A percentile compares a stretch with the other conserved stretches of the same genome.
Evolutionary conservation across 2,329 filamentous ascomycete species (phyloP).

Genomic region (Alternaria panax): DNA sequence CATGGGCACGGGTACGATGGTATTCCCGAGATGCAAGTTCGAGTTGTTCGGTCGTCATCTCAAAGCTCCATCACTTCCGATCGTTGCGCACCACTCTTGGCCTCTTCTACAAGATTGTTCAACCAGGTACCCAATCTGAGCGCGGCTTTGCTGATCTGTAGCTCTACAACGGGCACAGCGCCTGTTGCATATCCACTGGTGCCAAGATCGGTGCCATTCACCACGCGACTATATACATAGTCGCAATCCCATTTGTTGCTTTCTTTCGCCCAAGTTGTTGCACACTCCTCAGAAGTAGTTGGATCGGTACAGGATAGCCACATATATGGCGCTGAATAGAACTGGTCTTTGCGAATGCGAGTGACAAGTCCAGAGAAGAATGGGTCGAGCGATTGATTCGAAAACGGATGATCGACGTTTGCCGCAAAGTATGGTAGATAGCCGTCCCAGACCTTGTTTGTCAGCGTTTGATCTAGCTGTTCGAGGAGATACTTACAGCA

Average conservation of each 20-base stretch:
- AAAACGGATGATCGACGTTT: conserved; percentile 42
- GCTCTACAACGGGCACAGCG: conserved; percentile 51
- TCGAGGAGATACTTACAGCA: conserved; percentile 36
- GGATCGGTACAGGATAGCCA: conserved; percentile 50
- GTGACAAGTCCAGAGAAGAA: conserved; percentile 48
- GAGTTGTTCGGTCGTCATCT: not conserved
- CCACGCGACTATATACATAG: conserved; percentile 47
- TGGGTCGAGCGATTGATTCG: conserved; percentile 45
- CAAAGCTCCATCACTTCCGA: conserved; percentile 31
- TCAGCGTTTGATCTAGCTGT: conserved; percentile 13
- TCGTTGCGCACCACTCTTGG: conserved; percentile 5
- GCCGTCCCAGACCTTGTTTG: conserved; percentile 49
- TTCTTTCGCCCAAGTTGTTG: conserved; percentile 49
- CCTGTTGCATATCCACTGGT: conserved; percentile 49
- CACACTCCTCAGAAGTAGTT: conserved; percentile 42
- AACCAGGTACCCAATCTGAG: conserved; percentile 51
- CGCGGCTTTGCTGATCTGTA: conserved; percentile 53
- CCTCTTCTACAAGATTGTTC: conserved; percentile 43
- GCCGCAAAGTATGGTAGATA: conserved; percentile 50
- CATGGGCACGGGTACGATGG: not conserved
- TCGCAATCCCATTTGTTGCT: conserved; percentile 51
- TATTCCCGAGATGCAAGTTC: not conserved
- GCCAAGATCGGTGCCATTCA: conserved; percentile 45
- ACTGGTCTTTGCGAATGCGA: conserved; percentile 46
- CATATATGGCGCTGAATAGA: conserved; percentile 45